Conservation (phyloP, 345 rosid genomes). For the Eucalyptus shirleyi region DNA sequence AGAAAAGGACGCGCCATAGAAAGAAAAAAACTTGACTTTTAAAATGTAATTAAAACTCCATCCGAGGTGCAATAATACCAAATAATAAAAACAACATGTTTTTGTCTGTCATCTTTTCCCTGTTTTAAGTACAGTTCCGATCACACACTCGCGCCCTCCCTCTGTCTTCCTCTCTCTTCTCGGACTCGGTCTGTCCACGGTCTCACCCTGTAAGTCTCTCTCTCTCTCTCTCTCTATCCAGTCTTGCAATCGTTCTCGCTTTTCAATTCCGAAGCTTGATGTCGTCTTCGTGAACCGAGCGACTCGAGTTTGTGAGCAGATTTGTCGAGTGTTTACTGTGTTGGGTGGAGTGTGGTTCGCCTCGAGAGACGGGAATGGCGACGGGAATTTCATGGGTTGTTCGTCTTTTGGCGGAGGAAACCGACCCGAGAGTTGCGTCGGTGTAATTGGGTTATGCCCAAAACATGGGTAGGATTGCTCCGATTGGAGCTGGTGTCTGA, state of each 20-base stretch:
- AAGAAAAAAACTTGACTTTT: background rate
- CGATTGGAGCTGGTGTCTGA: background rate
- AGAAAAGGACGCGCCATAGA: background rate
- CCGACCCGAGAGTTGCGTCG: background rate
- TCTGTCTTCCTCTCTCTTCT: background rate
- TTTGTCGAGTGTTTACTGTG: background rate
- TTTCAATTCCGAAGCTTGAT: background rate
- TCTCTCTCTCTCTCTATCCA: background rate
- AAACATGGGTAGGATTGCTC: background rate
- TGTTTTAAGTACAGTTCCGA: background rate
- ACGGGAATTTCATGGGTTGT: background rate
- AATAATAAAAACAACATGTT: background rate
- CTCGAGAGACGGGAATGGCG: background rate
- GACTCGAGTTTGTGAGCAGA: background rate
- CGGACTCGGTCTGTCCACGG: background rate
- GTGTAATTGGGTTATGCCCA: background rate
- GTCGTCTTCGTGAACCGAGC: background rate
- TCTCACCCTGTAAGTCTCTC: background rate
- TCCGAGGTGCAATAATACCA: background rate
- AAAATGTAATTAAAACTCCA: background rate
- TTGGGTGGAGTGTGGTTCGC: background rate
- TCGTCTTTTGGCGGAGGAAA: background rate
- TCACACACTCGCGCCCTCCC: background rate
- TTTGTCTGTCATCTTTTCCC: background rate
- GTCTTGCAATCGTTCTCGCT: background rate